Base-by-base conservation (phyloP, 129 eudicot species). In the Erigeron canadensis region DNA sequence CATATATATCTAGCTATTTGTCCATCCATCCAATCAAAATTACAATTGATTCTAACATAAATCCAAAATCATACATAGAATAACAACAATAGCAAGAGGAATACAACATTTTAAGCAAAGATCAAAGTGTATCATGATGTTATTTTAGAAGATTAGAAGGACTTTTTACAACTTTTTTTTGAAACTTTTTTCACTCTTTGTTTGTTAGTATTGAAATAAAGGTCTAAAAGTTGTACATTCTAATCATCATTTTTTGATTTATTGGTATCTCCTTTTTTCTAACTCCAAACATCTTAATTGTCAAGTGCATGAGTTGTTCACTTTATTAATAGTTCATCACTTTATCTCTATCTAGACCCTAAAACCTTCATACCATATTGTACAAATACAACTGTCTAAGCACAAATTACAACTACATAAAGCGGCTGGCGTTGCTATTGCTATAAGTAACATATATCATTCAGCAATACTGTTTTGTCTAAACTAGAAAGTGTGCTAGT, bases 121-220 rank as follows among this genome's bases (percentile, higher is more conserved):
- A 63, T 79, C 75, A 71, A 63, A 45, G 47, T 40, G 45, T 46
- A 68, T 72, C 70, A 83, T 83, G 74, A 83, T 83, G 79, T 62
- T 79, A 79, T 80, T 83, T 83, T 67, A 83, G 87, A 83, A 83
- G 82, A 76, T 83, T 51, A 6, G 55, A 74, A 70, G 63, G 37
- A 48, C 77, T 73, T 65, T 71, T 37, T 74, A 53, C 10, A 56
- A 34, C 54, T 37, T 41, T 45, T 45, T 56, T 56, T 56, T 56
- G 34, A 17, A 50, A 57, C 75, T 74, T 81, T 84, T 75, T 38
- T 75, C 60, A 43, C 70, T 42, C 81, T 81, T 81, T 77, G 72
- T 75, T 81, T 67, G 16, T 74, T 81, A 78, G 75, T 67, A 63
- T 63, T 71, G 82, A 71, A 34, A 78, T 78, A 78, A 78, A 78